A percentile compares a stretch with the other conserved stretches of the same genome.
Evolutionary conservation across 176 grass and related monocot species (phyloP).

Genomic region (Zoysia pacifica): DNA sequence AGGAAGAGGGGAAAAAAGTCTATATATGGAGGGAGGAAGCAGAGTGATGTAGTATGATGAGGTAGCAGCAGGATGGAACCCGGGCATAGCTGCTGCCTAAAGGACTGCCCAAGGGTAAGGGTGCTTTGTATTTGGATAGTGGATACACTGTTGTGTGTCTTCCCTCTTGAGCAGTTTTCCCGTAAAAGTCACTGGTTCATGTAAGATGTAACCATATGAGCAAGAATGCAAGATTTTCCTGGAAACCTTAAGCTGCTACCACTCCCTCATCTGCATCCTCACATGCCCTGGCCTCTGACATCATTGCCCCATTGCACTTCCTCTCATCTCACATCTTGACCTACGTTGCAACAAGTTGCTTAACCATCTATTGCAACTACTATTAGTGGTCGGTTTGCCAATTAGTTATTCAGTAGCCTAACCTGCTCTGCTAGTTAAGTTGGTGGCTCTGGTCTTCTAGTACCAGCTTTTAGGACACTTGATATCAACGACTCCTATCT

Average conservation of each 20-base stretch:
- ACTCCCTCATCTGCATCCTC: not conserved
- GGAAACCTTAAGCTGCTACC: not conserved
- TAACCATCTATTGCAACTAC: not conserved
- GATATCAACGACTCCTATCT: not conserved
- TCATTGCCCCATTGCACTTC: not conserved
- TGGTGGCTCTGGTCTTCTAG: not conserved
- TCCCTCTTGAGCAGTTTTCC: not conserved
- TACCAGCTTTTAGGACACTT: not conserved
- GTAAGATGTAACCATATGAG: not conserved
- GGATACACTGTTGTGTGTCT: not conserved
- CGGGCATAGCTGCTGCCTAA: no score
- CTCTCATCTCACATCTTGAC: not conserved
- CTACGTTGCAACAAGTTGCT: slow-evolving; percentile 7
- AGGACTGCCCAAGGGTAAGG: not conserved
- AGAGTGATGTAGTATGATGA: not conserved
- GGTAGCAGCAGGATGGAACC: not conserved
- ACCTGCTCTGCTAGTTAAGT: not conserved
- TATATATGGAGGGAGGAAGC: not conserved
- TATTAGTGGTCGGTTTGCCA: not conserved
- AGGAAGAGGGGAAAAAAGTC: not conserved
- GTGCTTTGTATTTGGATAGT: not conserved
- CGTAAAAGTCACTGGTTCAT: not conserved
- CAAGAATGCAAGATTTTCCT: slow-evolving; percentile 1
- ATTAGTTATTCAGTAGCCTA: not conserved
- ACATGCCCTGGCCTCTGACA: not conserved